These are phyloP conservation scores for Diaporthe vaccinii DNA, from an alignment of 2,329 filamentous ascomycete species.

Conservation along the genomic window DNA sequence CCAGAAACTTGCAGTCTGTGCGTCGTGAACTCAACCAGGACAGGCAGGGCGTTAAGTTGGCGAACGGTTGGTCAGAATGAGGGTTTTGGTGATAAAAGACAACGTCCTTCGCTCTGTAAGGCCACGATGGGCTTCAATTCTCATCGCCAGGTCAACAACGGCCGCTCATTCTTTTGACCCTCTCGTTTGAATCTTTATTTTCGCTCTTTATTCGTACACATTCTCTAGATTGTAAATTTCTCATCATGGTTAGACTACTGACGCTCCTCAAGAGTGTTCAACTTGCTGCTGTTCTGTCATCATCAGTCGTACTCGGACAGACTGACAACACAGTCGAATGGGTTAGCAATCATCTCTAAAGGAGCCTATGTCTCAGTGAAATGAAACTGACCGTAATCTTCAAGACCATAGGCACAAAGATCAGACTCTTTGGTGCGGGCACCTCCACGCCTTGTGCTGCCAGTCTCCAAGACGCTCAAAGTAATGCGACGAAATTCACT, in stretches of 20 bases:
- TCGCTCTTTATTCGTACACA: not conserved
- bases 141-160: not conserved
- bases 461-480: not conserved
- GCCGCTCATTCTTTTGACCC: not conserved
- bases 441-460: not conserved
- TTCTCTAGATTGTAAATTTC: not conserved
- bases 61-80: not conserved
- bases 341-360: not conserved
- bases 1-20: not conserved
- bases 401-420: not conserved
- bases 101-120: not conserved
- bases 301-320: not conserved
- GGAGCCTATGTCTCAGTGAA: too few species aligned
- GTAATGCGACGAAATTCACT: not conserved
- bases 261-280: not conserved
- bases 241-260: not conserved
- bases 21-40: not conserved
- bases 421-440: not conserved
- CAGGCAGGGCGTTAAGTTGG: not conserved
- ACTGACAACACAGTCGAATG: constrained; percentile 5
- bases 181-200: not conserved
- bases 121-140: not conserved
- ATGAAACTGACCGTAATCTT: not conserved
- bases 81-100: not conserved
- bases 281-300: not conserved